These are phyloP conservation scores for Helicocarpus griseus DNA, from an alignment of 2,329 filamentous ascomycete genomes.

Conservation along the genomic window DNA sequence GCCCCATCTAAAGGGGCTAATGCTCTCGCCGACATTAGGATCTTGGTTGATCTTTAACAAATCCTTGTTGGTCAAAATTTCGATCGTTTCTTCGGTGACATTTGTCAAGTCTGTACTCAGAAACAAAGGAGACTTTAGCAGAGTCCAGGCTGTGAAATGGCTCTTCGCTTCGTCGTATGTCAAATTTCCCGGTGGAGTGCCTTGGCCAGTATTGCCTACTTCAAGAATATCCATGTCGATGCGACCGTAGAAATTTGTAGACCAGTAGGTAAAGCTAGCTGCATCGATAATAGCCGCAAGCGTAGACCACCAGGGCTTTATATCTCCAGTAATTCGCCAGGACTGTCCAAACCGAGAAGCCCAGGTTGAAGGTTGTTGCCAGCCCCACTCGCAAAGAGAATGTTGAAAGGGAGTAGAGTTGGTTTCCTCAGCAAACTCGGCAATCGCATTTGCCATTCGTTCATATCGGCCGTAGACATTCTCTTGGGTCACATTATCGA, in stretches of 20 bases:
- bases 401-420: constrained; percentile 11
- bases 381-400: constrained; percentile 16
- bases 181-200: constrained; percentile 17
- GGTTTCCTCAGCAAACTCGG: constrained; percentile 7
- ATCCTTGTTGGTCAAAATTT: constrained; percentile 17
- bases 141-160: constrained; percentile 16
- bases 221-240: constrained; percentile 17
- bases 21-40: constrained; percentile 14
- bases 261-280: constrained; percentile 15
- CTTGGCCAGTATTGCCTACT: constrained; percentile 18
- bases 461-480: constrained; percentile 19
- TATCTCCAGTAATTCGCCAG: constrained; percentile 15
- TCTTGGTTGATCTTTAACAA: constrained; percentile 20
- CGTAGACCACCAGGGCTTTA: constrained; percentile 17
- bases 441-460: constrained; percentile 24
- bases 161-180: constrained; percentile 14
- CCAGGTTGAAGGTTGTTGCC: constrained; percentile 14
- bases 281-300: constrained; percentile 18
- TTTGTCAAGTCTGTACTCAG: constrained; percentile 17
- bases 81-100: constrained; percentile 13
- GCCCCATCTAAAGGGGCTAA: constrained; percentile 16
- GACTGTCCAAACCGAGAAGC: constrained; percentile 10
- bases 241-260: constrained; percentile 15
- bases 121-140: constrained; percentile 16
- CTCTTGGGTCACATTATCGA: constrained; percentile 20